Evolutionary conservation across 306 rosid species (phyloP), one percentile per base, ranked within the genome.

Genomic region (Phaseolus lunatus): DNA sequence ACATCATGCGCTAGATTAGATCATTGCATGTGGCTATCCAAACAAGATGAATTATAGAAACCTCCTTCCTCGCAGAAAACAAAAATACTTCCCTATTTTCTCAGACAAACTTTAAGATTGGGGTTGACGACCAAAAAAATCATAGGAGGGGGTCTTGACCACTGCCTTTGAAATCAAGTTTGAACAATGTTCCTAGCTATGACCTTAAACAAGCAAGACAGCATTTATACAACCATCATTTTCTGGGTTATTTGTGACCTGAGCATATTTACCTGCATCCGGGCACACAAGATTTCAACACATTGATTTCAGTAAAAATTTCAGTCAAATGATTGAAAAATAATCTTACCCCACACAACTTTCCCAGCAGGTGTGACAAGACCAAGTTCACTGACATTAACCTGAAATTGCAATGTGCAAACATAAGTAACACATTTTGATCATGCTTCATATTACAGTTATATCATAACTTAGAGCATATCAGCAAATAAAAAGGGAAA

Each of bases 351-450:
- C 98, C 97, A 92, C 7, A 94, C 98, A 75, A 94, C 98, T 85
- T 94, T 94, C 62, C 98, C 98, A 0, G 93, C 93, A 1, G 98
- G 97, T 49, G 98, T 94, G 72, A 94, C 97, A 66, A 94, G 80
- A 88, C 98, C 98, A 41, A 94, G 89, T 82, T 94, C 97, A 54
- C 97, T 92, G 52, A 91, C 97, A 81, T 92, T 94, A 80, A 94
- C 98, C 97, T 94, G 85, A 84, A 67, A 73, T 75, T 44, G 73
- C 22, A 77, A 45, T 67, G 75, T 53, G 39, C 19, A 37, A 37
- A 24, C 27, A 72, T 68, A 14, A 27, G 57, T 8, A 19, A 47
- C 31, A 45, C 14, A 29, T 66, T 73, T 62, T 56, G 53, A 22
- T 47, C 69, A 68, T 50, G 22, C 20, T 33, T 19, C 48, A 35